phyloP scores from a whole-genome alignment of 2,329 filamentous ascomycete genomes.

The Dactylellina parvicollis region DNA sequence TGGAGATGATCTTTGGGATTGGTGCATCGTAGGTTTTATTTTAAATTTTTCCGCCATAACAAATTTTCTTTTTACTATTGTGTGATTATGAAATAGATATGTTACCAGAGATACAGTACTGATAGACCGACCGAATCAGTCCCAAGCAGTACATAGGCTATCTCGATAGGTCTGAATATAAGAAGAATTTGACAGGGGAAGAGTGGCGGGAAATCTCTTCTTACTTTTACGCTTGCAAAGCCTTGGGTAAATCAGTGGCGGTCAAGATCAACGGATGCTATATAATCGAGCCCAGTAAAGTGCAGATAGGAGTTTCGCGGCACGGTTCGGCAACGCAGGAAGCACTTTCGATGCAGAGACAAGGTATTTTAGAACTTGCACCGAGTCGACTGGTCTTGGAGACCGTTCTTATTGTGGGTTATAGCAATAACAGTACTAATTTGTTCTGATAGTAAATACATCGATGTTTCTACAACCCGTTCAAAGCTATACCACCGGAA shows the following conservation, averaged over 20 bases:
- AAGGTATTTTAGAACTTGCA: not conserved
- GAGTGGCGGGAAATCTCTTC: conserved; percentile 5
- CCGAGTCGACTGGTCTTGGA: no score
- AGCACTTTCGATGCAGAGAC: not conserved
- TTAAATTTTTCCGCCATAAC: not conserved
- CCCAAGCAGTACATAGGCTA: conserved; percentile 14
- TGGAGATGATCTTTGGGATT: conserved; percentile 13
- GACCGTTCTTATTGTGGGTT: no score
- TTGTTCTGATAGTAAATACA: not conserved
- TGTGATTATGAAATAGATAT: no score
- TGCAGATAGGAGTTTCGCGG: not conserved
- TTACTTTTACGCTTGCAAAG: conserved; percentile 8
- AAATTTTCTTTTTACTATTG: no score
- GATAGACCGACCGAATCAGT: not conserved
- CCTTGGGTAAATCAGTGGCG: not conserved
- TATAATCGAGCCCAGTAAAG: not conserved
- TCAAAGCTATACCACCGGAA: not conserved
- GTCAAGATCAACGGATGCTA: conserved; percentile 8
- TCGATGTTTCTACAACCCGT: no score
- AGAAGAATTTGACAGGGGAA: conserved; percentile 5
- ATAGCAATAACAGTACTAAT: no score
- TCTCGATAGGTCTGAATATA: not conserved
- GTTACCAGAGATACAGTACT: not conserved
- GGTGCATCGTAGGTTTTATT: conserved; percentile 24
- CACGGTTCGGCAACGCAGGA: not conserved